These are phyloP conservation scores for Trifolium pratense DNA, from an alignment of 306 rosid species.

Conservation along the genomic window DNA sequence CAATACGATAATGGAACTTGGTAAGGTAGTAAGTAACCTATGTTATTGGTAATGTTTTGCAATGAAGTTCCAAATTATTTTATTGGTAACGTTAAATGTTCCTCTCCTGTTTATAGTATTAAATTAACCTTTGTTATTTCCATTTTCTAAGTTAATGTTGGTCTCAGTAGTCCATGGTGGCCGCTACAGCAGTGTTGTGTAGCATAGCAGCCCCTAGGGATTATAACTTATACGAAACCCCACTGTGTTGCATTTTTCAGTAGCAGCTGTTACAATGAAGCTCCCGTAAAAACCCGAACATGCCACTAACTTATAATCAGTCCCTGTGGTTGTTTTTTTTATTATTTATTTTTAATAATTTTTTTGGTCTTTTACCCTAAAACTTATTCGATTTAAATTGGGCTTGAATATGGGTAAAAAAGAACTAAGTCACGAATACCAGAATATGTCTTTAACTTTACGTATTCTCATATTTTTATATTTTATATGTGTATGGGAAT, in stretches of 20 bases:
- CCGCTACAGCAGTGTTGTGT: too few relatives aligned
- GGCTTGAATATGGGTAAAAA: not conserved
- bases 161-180: not conserved
- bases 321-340: too few relatives aligned
- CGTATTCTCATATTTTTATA: not conserved
- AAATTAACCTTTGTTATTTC: slow-evolving; percentile 1
- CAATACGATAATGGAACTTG: slow-evolving; percentile 6
- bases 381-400: not conserved
- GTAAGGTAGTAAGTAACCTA: slow-evolving; percentile 1
- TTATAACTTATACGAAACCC: not conserved
- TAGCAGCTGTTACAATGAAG: not conserved
- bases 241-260: not conserved
- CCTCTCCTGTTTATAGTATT: slow-evolving; percentile 9
- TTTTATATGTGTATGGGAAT: not conserved
- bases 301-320: not conserved
- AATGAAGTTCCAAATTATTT: slow-evolving; percentile 1
- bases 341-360: too few relatives aligned
- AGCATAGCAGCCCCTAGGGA: not conserved
- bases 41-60: not conserved
- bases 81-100: slow-evolving; percentile 27
- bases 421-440: not conserved
- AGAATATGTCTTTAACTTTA: not conserved
- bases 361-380: not conserved
- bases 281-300: not conserved
- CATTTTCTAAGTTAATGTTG: slow-evolving; percentile 13